Percentiles rank a stretch among this genome's conserved stretches.
phyloP scores from a whole-genome alignment of 73 alveolate species.

The Breviolum minutum region DNA sequence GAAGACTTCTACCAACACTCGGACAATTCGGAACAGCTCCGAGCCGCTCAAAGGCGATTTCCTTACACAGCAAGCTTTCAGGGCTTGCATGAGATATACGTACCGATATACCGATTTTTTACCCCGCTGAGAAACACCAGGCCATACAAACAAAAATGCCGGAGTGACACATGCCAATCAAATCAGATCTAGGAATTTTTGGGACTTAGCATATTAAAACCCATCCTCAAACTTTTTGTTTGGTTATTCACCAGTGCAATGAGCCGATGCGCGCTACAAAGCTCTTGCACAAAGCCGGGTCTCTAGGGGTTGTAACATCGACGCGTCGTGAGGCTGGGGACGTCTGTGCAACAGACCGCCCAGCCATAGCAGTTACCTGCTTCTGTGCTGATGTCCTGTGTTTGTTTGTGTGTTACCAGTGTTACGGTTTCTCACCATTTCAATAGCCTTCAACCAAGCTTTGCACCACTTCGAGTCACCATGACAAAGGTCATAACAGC shows the following conservation, averaged over 20 bases:
- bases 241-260: background rate
- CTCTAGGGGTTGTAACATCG: conserved; percentile 36
- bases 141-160: background rate
- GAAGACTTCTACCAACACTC: conserved; percentile 47
- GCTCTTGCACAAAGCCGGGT: conserved; percentile 25
- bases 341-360: conserved; percentile 11
- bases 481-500: no score
- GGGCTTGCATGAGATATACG: conserved; percentile 61
- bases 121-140: conserved; percentile 46
- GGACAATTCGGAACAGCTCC: conserved; percentile 2
- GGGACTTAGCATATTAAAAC: background rate
- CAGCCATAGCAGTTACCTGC: conserved; percentile 46
- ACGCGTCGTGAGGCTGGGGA: background rate
- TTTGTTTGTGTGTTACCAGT: no score
- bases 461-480: no score
- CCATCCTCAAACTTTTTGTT: background rate
- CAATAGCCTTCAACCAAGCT: no score
- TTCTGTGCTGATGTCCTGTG: conserved; percentile 29
- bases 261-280: conserved; percentile 41
- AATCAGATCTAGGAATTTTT: no score
- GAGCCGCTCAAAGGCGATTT: conserved; percentile 31
- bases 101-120: conserved; percentile 2
- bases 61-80: conserved; percentile 50
- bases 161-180: background rate
- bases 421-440: no score